These are phyloP conservation scores for Rhizopus arrhizus DNA, from an alignment of 371 early-diverging fungal species.

Conservation along the genomic window DNA sequence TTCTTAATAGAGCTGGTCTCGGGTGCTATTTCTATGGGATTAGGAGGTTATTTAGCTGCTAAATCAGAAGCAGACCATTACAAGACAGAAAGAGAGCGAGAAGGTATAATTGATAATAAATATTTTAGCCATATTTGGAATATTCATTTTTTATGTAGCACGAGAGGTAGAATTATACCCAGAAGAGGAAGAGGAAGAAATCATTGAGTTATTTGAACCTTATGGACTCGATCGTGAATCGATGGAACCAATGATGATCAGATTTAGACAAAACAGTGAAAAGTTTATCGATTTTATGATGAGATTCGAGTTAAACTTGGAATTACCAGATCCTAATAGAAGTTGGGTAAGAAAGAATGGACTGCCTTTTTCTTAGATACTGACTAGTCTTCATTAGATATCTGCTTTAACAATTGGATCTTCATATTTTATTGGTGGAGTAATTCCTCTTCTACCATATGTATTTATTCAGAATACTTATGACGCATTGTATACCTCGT, in stretches of 20 bases:
- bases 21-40: constrained; percentile 62
- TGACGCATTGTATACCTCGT: constrained; percentile 56
- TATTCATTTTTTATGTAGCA: constrained; percentile 20
- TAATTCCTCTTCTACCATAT: constrained; percentile 73
- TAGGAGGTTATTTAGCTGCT: constrained; percentile 57
- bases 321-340: constrained; percentile 63
- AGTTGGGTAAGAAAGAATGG: constrained; percentile 54
- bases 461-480: constrained; percentile 46
- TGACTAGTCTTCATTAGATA: constrained; percentile 31
- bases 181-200: constrained; percentile 68
- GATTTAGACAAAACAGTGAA: constrained; percentile 57
- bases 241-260: constrained; percentile 60
- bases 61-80: constrained; percentile 67
- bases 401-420: constrained; percentile 70
- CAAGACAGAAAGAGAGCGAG: constrained; percentile 60
- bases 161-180: constrained; percentile 62
- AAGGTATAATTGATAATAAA: constrained; percentile 32
- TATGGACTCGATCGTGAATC: constrained; percentile 62
- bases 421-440: constrained; percentile 71
- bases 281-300: constrained; percentile 78
- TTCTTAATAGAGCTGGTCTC: constrained; percentile 61
- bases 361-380: neutral
- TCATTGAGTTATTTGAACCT: constrained; percentile 60
- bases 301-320: constrained; percentile 72
- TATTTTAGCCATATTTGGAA: neutral